Evolutionary conservation across 257 asterid species (phyloP), one percentile per base, ranked within the genome.

Genomic region (Solanum raphanifolium): DNA sequence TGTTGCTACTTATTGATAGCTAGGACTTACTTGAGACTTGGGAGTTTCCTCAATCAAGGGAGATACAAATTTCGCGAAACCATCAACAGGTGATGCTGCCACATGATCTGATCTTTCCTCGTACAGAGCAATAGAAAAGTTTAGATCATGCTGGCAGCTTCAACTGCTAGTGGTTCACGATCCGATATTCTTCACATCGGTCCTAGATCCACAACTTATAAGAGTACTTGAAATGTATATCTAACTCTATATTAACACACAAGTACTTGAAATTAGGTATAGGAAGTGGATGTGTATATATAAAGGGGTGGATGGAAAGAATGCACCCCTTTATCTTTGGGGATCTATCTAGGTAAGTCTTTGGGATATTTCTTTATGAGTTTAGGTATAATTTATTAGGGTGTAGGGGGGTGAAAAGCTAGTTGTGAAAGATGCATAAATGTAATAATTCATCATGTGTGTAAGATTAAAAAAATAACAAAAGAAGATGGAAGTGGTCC

Each of bases 131-230:
- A 52, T 48, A 86, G 85, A 72, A 76, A 87, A 69, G 93, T 72
- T 93, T 86, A 94, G 95, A 93, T 94, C 97, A 94, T 87, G 97
- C 95, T 93, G 95, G 95, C 95, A 94, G 97, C 97, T 94, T 94
- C 94, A 94, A 66, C 98, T 73, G 89, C 86, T 90, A 85, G 90
- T 8, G 83, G 86, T 65, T 86, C 82, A 32, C 88, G 43, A 73
- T 86, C 35, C 65, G 1, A 4, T 36, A 74, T 34, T 25, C 46
- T 73, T 35, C 48, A 20, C 20, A 35, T 73, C 15, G 16, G 5
- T 75, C 20, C 29, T 15, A 75, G 55, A 75, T 75, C 32, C 31
- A 23, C 6, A 75, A 36, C 3, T 35, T 35, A 13, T 46, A 35
- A 35, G 18, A 18, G 21, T 48, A 48, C 13, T 41, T 71, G 13